A percentile compares a stretch with the other conserved stretches of the same genome.
phyloP scores from a whole-genome alignment of 2,329 filamentous ascomycete species.

The Aotearoamyces nothofagi region DNA sequence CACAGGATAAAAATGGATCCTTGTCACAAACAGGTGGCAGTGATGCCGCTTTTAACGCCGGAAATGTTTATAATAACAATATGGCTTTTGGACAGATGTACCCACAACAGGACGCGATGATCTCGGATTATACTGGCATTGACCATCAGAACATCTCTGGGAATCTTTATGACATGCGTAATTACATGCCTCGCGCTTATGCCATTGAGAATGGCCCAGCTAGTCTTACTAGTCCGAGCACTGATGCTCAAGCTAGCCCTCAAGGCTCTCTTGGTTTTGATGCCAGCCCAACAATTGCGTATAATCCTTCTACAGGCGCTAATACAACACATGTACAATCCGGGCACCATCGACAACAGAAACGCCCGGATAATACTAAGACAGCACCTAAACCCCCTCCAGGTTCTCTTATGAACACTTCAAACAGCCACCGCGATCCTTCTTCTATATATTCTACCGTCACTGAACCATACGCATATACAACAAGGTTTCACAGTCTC shows the following conservation, averaged over 20 bases:
- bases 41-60: conserved; percentile 15
- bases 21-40: conserved; percentile 31
- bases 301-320: conserved; percentile 8
- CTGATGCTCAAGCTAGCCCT: conserved; percentile 45
- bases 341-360: conserved; percentile 6
- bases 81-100: conserved; percentile 31
- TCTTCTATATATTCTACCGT: conserved; percentile 81
- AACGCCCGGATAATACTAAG: conserved; percentile 16
- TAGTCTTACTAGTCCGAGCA: conserved; percentile 47
- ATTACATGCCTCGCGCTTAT: conserved; percentile 48
- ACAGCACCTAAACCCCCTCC: conserved; percentile 3
- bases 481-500: conserved; percentile 76
- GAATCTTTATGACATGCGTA: conserved; percentile 28
- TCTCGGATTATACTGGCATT: conserved; percentile 36
- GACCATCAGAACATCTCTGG: conserved; percentile 26
- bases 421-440: conserved; percentile 53
- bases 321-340: conserved; percentile 14
- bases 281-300: conserved; percentile 30
- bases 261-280: conserved; percentile 38
- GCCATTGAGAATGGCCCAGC: conserved; percentile 48
- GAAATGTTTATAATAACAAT: conserved; percentile 14
- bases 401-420: conserved; percentile 15
- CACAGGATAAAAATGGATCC: conserved; percentile 38
- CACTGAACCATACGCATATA: conserved; percentile 83
- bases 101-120: conserved; percentile 28